These are phyloP conservation scores for Emericellopsis cladophorae DNA, from an alignment of 2,329 filamentous ascomycete species.

Conservation along the genomic window DNA sequence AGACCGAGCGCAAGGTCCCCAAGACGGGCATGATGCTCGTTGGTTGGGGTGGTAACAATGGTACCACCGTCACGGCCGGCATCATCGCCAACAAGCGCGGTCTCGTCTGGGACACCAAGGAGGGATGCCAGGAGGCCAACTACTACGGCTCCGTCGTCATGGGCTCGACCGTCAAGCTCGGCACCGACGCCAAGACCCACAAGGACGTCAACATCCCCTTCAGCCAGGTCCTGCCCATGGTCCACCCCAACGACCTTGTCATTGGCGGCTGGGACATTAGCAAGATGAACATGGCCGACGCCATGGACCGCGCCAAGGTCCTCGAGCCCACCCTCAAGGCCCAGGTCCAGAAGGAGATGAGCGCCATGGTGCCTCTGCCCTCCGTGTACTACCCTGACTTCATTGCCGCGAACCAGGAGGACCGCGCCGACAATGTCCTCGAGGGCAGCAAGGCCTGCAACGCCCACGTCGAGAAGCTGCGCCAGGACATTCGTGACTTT, in stretches of 20 bases:
- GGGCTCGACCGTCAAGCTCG: slow-evolving; percentile 94
- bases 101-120: slow-evolving; percentile 85
- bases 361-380: slow-evolving; percentile 73
- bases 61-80: slow-evolving; percentile 90
- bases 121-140: slow-evolving; percentile 75
- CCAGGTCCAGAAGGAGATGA: slow-evolving; percentile 87
- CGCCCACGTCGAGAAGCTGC: slow-evolving; percentile 86
- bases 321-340: slow-evolving; percentile 90
- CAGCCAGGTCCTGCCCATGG: slow-evolving; percentile 88
- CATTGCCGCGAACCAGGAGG: slow-evolving; percentile 96
- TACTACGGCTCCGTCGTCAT: slow-evolving; percentile 98
- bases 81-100: slow-evolving; percentile 89
- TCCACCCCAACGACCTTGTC: slow-evolving; percentile 89
- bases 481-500: slow-evolving; percentile 89
- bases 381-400: slow-evolving; percentile 99
- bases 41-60: slow-evolving; percentile 96
- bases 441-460: slow-evolving; percentile 71
- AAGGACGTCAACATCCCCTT: slow-evolving; percentile 95
- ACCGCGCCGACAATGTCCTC: slow-evolving; percentile 84
- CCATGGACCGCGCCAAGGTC: slow-evolving; percentile 93
- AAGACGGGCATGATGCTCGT: slow-evolving; percentile 96
- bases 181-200: slow-evolving; percentile 69
- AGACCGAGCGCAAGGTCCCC: slow-evolving; percentile 85
- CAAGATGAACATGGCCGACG: slow-evolving; percentile 71
- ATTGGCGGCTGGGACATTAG: slow-evolving; percentile 98